Evolutionary conservation across 129 eudicot species (phyloP).

Genomic region (Tagetes patula): DNA sequence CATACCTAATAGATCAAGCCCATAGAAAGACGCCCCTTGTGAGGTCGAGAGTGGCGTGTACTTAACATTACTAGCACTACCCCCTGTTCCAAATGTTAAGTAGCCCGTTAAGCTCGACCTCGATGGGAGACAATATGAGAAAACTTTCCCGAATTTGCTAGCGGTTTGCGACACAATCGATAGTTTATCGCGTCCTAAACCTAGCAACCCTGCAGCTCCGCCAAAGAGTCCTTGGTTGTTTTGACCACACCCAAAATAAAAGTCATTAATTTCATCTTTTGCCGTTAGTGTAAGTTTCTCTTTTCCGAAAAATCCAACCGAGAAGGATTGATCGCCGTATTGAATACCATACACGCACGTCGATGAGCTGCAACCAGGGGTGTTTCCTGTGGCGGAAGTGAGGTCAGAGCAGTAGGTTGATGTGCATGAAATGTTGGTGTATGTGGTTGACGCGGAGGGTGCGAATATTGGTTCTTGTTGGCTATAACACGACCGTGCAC

Average conservation of each 20-base stretch:
- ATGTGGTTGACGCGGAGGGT: conserved; percentile 59
- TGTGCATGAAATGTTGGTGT: conserved; percentile 60
- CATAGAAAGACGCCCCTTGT: conserved; percentile 43
- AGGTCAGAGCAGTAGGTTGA: conserved; percentile 47
- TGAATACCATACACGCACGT: conserved; percentile 66
- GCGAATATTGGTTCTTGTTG: conserved; percentile 64
- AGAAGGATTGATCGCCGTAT: conserved; percentile 75
- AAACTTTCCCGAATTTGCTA: conserved; percentile 44
- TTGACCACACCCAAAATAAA: conserved; percentile 78
- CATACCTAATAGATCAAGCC: conserved; percentile 36
- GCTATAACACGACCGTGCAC: conserved; percentile 49
- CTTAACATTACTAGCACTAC: conserved; percentile 9
- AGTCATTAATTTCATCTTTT: conserved; percentile 30
- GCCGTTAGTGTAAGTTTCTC: conserved; percentile 55
- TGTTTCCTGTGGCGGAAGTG: conserved; percentile 50
- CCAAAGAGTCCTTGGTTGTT: conserved; percentile 70
- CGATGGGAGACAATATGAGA: conserved; percentile 83
- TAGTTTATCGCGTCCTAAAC: conserved; percentile 56
- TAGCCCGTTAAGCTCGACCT: conserved; percentile 48
- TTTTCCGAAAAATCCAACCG: conserved; percentile 54
- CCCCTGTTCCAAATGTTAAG: conserved; percentile 51
- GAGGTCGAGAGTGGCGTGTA: conserved; percentile 49
- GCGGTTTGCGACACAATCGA: conserved; percentile 66
- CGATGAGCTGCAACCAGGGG: conserved; percentile 47
- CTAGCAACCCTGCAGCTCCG: conserved; percentile 58